Evolutionary conservation across 352 stramenopile species (phyloP).

Genomic region (Phytophthora quininea): DNA sequence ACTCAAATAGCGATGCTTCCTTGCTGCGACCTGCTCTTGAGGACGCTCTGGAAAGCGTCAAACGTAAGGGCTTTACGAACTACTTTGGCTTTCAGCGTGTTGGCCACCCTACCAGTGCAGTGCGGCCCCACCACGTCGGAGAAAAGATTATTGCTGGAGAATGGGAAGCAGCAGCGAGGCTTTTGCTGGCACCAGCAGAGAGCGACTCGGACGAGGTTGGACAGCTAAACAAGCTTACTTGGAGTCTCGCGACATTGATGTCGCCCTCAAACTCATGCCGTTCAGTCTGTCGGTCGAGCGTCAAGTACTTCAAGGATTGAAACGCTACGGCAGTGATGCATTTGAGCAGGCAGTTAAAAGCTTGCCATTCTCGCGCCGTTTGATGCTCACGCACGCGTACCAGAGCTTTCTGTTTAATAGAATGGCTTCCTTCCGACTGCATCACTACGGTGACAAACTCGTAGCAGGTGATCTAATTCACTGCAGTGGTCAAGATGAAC

Average conservation of each 20-base stretch:
- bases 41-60: conserved; percentile 35
- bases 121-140: conserved; percentile 75
- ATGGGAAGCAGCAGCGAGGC: conserved; percentile 55
- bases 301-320: conserved; percentile 68
- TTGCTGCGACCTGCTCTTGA: conserved; percentile 26
- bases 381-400: conserved; percentile 82
- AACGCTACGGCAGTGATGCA: conserved; percentile 54
- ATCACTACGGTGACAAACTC: conserved; percentile 37
- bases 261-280: conserved; percentile 61
- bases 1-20: conserved; percentile 5
- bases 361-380: conserved; percentile 60
- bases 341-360: conserved; percentile 62
- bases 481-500: conserved; percentile 16
- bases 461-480: conserved; percentile 67
- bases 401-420: conserved; percentile 81
- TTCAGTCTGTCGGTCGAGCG: conserved; percentile 52
- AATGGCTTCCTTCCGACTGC: conserved; percentile 60
- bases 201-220: conserved; percentile 40
- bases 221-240: conserved; percentile 56
- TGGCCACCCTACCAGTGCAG: conserved; percentile 42
- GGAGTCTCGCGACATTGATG: conserved; percentile 53
- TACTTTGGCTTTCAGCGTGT: conserved; percentile 88
- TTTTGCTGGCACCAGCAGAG: conserved; percentile 50
- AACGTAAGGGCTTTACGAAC: conserved; percentile 65
- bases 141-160: conserved; percentile 67